A percentile compares a stretch with the other conserved stretches of the same genome.
Conservation (phyloP, 2,329 filamentous ascomycete genomes). For the Aphanoascus verrucosus region DNA sequence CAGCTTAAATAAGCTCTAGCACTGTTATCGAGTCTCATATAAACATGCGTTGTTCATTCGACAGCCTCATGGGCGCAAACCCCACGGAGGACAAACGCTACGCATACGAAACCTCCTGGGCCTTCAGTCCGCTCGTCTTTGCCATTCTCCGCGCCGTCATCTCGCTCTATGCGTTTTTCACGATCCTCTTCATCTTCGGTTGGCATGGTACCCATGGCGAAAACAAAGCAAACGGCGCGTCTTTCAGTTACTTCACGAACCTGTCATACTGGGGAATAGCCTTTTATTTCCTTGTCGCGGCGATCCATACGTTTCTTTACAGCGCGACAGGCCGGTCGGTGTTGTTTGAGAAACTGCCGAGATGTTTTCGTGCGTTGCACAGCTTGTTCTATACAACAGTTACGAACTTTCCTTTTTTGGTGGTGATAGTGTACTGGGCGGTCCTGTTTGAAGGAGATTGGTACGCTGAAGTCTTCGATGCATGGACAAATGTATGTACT, state of each 20-base stretch:
- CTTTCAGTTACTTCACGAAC: conserved; percentile 74
- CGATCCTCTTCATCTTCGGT: conserved; percentile 58
- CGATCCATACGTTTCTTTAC: conserved; percentile 61
- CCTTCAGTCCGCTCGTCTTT: conserved; percentile 49
- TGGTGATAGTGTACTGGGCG: conserved; percentile 61
- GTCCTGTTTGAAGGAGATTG: conserved; percentile 46
- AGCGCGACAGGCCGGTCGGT: conserved; percentile 41
- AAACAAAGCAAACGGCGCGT: conserved; percentile 40
- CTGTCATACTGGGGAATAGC: conserved; percentile 72
- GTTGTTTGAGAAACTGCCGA: conserved; percentile 51
- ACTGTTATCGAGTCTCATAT: neutral
- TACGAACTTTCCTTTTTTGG: conserved; percentile 55
- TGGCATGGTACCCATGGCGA: conserved; percentile 50
- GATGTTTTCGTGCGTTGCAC: conserved; percentile 55
- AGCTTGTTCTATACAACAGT: conserved; percentile 53
- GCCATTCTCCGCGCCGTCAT: conserved; percentile 37
- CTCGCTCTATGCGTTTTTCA: conserved; percentile 57
- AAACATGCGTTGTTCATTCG: conserved; percentile 14
- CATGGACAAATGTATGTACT: conserved; percentile 42
- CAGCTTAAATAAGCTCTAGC: no score
- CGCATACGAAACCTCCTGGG: conserved; percentile 71
- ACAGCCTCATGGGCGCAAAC: conserved; percentile 27
- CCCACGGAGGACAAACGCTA: conserved; percentile 40
- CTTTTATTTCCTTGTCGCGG: conserved; percentile 63
- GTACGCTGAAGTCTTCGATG: conserved; percentile 42